phyloP scores from a whole-genome alignment of 2,329 filamentous ascomycete genomes.

The Trichoderma lentiforme region DNA sequence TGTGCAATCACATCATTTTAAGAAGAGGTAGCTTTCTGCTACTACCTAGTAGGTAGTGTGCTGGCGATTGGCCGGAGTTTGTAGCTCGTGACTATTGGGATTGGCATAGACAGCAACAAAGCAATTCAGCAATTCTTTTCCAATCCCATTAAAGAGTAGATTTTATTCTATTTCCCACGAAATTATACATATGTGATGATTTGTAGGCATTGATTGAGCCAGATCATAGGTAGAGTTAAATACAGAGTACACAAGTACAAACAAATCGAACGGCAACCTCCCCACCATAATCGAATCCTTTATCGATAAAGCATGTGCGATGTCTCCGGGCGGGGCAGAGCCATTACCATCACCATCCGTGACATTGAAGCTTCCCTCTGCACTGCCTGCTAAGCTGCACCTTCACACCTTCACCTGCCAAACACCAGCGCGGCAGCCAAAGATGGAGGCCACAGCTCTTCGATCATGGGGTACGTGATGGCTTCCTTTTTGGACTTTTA shows the following conservation, averaged over 20 bases:
- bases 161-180: neutral
- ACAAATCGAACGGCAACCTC: neutral
- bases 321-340: conserved; percentile 12
- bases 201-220: neutral
- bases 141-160: neutral
- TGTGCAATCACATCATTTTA: neutral
- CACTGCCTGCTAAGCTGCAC: neutral
- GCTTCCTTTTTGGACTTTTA: neutral
- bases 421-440: neutral
- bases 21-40: neutral
- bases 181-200: neutral
- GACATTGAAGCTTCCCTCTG: neutral
- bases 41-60: neutral
- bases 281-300: neutral
- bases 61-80: neutral
- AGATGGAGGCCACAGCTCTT: conserved; percentile 28
- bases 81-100: neutral
- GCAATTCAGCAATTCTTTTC: neutral
- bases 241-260: neutral
- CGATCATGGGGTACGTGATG: conserved; percentile 28
- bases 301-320: conserved; percentile 7
- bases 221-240: neutral
- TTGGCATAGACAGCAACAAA: neutral
- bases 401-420: conserved; percentile 6
- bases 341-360: neutral